Conservation (phyloP, 352 stramenopile species). For the Phytophthora citrophthora region DNA sequence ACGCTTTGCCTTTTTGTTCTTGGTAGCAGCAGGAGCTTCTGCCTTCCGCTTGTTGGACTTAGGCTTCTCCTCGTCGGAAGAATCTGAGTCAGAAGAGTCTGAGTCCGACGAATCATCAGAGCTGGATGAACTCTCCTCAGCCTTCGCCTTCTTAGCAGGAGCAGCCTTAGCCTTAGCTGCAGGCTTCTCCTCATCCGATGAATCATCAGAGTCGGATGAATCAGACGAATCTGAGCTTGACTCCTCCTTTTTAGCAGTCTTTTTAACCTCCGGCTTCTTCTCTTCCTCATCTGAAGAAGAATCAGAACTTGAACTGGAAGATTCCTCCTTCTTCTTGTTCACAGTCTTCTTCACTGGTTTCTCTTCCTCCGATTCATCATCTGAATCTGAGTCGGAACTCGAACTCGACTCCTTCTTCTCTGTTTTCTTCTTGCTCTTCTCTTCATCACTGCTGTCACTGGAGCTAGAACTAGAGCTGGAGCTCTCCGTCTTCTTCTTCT, state of each 20-base stretch:
- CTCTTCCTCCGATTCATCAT: constrained; percentile 56
- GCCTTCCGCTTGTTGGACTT: constrained; percentile 66
- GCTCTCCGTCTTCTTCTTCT: constrained; percentile 26
- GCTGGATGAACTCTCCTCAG: constrained; percentile 31
- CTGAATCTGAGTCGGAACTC: constrained; percentile 57
- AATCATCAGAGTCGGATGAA: constrained; percentile 7
- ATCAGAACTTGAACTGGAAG: constrained; percentile 1
- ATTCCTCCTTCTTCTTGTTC: constrained; percentile 32
- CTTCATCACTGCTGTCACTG: constrained; percentile 27
- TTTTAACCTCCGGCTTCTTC: constrained; percentile 32
- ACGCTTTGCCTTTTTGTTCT: constrained; percentile 51
- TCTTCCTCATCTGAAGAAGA: constrained; percentile 21
- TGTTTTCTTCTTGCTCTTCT: constrained; percentile 33
- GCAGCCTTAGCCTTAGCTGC: constrained; percentile 3
- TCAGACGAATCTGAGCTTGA: constrained; percentile 10
- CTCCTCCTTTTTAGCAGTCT: background rate
- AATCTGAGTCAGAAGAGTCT: constrained; percentile 42
- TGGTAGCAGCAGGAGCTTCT: constrained; percentile 31
- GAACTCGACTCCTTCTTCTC: constrained; percentile 29
- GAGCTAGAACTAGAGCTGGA: constrained; percentile 8
- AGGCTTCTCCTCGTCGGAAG: constrained; percentile 36
- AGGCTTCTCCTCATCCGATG: constrained; percentile 36
- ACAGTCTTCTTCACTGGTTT: constrained; percentile 24
- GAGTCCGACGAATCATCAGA: constrained; percentile 29
- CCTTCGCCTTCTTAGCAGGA: constrained; percentile 9